Base-by-base conservation (phyloP, 208 protist species). In the Crithidia acanthocephali region DNA sequence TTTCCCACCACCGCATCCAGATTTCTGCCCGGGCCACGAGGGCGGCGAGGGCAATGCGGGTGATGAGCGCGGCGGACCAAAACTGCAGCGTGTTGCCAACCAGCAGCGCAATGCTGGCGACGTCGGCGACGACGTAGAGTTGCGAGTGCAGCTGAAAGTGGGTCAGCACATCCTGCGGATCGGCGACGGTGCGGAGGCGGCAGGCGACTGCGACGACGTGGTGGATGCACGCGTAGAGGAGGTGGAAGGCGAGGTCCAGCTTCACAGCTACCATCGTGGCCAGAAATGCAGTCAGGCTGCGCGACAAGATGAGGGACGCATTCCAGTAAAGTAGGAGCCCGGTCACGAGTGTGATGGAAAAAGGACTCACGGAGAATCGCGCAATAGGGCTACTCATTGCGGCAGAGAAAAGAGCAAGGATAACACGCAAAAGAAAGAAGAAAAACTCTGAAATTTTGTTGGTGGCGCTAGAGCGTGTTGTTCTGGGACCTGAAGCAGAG, bases 301-400 rank as follows among this genome's bases (percentile, higher is more conserved):
- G 59, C 45, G 74, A 81, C n/a, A 76, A 13, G 18, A 79, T 55
- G 37, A 58, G 50, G 28, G 76, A 82, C n/a, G 80, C 62, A 69
- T 86, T 86, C 86, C 86, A 91, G 61, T 91, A 85, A 7, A 86
- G 47, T 37, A 88, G 42, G 6, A 91, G 71, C 4, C 56, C 52
- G 16, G 56, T 23, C 52, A 63, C 32, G 16, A 72, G 15, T 9
- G 58, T 35, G 28, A 71, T 4, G 33, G 56, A 53, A 37, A 80
- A 74, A 18, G 64, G 62, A 20, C 45, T 55, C n/a, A 80, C 8
- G 53, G 65, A 35, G 15, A 72, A 50, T 15, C 72, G 65, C 1
- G 42, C 30, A 40, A 40, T 11, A 40, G 50, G 58, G 62, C 0
- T 55, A 20, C 20, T 67, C 65, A 78, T 71, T 5, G 30, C 18